Evolutionary conservation across 306 rosid genomes (phyloP).

Genomic region (Abrus precatorius): DNA sequence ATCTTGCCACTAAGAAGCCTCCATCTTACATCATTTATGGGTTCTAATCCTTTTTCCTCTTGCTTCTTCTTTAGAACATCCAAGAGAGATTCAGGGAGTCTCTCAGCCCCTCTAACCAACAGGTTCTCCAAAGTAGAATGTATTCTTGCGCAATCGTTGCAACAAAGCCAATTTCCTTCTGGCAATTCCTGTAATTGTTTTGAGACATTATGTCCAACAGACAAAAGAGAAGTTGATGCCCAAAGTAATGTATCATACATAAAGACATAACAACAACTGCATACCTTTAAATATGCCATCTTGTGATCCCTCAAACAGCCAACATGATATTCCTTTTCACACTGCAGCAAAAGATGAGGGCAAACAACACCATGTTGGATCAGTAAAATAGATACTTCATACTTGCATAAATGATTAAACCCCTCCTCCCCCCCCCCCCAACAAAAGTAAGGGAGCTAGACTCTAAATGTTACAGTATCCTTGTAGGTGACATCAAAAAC

Average conservation of each 20-base stretch:
- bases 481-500: constrained; percentile 35
- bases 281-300: constrained; percentile 90
- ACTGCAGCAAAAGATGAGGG: constrained; percentile 57
- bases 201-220: constrained; percentile 34
- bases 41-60: constrained; percentile 64
- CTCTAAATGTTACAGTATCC: constrained; percentile 11
- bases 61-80: constrained; percentile 68
- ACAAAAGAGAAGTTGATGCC: constrained; percentile 25
- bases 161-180: constrained; percentile 92
- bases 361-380: constrained; percentile 20
- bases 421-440: neutral
- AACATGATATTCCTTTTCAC: constrained; percentile 96
- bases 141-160: constrained; percentile 74
- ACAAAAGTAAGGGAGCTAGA: neutral
- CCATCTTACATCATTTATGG: constrained; percentile 70
- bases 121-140: constrained; percentile 79
- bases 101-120: constrained; percentile 68
- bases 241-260: constrained; percentile 31
- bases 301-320: constrained; percentile 96
- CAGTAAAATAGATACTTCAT: constrained; percentile 40
- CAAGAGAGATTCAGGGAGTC: constrained; percentile 75
- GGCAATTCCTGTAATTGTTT: constrained; percentile 85
- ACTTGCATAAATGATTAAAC: constrained; percentile 21
- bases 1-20: constrained; percentile 84
- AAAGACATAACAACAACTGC: constrained; percentile 41